Percentiles rank a stretch among this genome's conserved stretches.
phyloP scores from a whole-genome alignment of 371 early-diverging fungal species.

The Mortierella sp. region DNA sequence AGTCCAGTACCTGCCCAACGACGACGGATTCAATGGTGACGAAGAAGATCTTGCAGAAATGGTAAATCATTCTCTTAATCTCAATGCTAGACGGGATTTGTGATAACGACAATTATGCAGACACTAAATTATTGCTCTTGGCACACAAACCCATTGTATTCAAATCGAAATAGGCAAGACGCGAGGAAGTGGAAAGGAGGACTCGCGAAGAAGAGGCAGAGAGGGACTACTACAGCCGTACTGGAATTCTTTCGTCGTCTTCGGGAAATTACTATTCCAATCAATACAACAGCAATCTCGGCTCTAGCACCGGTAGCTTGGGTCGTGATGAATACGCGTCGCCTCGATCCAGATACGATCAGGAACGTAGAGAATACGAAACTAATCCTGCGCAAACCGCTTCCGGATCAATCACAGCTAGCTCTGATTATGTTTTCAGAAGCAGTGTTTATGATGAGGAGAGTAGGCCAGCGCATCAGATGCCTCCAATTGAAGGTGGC shows the following conservation, averaged over 20 bases:
- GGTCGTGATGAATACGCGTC: conserved; percentile 15
- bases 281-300: conserved; percentile 14
- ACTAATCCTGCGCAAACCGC: background rate
- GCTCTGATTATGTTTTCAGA: conserved; percentile 65
- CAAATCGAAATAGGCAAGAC: conserved; percentile 19
- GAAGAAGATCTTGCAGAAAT: conserved; percentile 47
- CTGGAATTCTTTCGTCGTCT: conserved; percentile 9
- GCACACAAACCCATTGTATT: background rate
- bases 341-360: conserved; percentile 13
- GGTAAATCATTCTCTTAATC: conserved; percentile 25
- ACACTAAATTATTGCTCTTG: no score
- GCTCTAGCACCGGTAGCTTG: conserved; percentile 8
- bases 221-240: conserved; percentile 36
- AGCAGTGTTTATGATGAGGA: conserved; percentile 69
- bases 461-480: conserved; percentile 68
- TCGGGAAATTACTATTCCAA: conserved; percentile 25
- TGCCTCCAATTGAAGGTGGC: conserved; percentile 75
- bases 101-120: no score
- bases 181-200: conserved; percentile 30
- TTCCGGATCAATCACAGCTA: background rate
- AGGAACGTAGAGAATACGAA: conserved; percentile 18
- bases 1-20: conserved; percentile 85
- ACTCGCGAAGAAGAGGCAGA: conserved; percentile 30
- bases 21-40: conserved; percentile 55
- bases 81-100: background rate